These are phyloP conservation scores for Brassica carinata DNA, from an alignment of 345 rosid species.

Conservation along the genomic window DNA sequence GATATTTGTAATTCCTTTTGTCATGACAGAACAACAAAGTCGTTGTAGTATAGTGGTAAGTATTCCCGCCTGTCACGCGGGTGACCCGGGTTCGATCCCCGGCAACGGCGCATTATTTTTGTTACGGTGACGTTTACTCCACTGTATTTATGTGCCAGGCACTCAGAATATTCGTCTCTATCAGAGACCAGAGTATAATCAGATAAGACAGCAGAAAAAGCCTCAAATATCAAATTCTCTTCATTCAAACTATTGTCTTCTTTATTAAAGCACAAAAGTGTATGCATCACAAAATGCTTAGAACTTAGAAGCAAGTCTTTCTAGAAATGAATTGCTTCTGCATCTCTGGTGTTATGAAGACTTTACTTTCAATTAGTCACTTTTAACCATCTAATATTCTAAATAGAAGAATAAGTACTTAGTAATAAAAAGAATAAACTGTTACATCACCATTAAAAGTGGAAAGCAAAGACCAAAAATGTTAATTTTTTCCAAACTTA, in stretches of 20 bases:
- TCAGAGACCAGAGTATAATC: neutral
- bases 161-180: neutral
- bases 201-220: neutral
- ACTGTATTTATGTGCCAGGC: neutral
- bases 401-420: neutral
- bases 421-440: neutral
- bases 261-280: neutral
- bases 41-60: slow-evolving; percentile 98
- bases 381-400: neutral
- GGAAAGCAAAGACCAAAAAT: neutral
- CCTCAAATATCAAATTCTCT: neutral
- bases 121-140: neutral
- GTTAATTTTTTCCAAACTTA: neutral
- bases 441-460: neutral
- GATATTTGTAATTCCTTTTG: neutral
- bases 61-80: slow-evolving; percentile 97
- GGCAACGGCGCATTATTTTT: slow-evolving; percentile 36
- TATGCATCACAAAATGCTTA: neutral
- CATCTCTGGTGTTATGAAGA: neutral
- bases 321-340: neutral
- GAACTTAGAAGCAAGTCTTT: neutral
- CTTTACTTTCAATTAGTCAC: neutral
- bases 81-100: slow-evolving; percentile 95
- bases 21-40: slow-evolving; percentile 18
- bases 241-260: neutral